Evolutionary conservation across 169 alveolate species (phyloP), one percentile per base, ranked within the genome.

Genomic region (Eimeria maxima): DNA sequence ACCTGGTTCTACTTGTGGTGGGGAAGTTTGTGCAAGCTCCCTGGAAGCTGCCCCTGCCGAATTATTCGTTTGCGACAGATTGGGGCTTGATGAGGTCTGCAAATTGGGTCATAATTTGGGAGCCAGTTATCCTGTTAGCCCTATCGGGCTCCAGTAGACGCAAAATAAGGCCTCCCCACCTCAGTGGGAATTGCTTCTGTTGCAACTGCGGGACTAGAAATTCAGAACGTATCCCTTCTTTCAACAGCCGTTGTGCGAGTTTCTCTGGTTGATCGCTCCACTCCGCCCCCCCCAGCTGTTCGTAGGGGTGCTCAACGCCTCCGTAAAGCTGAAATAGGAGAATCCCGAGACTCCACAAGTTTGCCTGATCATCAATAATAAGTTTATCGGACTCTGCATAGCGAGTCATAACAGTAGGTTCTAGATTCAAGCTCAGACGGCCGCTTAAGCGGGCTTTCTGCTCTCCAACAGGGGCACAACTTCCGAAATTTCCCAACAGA

Each of bases 401-500:
- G 18, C n/a, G 47, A 29, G 3, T 7, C 67, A 80, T 5, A 22
- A 80, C 2, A 16, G 11, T 22, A 20, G 69, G 90, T 11, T 80
- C 90, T 0, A 69, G 63, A 13, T 22, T 6, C 20, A 44, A 4
- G 4, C 45, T 16, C 33, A 27, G 5, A 4, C 10, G 0, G 42
- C 50, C 10, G 11, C 42, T 4, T n/a, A 47, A 6, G 7, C 47
- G 11, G 69, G 63, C 6, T 27, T 47, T 13, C 10, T 29, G 27
- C 3, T 80, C 45, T 47, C 90, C 90, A 33, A 80, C 45, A 27
- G 67, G 63, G 50, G 45, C 42, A 29, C 27, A 44, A 24, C 47
- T 47, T 50, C 44, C 90, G 20, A 80, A 80, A 29, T 80, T 50
- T 14, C 69, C 90, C 69, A 80, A 80, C 6, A 80, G 22, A n/a